These are phyloP conservation scores for Haplosporangium sp. DNA, from an alignment of 371 early-diverging fungal genomes.

Conservation along the genomic window DNA sequence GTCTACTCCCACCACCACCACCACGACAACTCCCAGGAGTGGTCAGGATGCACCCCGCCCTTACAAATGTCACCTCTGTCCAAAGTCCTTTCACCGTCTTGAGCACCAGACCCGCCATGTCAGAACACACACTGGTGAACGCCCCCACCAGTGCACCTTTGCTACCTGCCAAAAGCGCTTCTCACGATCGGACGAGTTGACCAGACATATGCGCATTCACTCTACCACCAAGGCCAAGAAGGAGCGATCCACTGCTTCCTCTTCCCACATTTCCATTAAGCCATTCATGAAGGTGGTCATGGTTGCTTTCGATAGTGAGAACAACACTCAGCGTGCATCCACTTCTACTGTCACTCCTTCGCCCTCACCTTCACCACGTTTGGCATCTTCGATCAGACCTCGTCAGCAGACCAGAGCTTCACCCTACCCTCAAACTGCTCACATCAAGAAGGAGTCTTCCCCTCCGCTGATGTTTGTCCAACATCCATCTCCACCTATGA, in stretches of 20 bases:
- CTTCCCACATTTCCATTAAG: slow-evolving; percentile 54
- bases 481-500: slow-evolving; percentile 32
- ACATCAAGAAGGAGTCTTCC: slow-evolving; percentile 21
- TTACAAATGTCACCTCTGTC: slow-evolving; percentile 73
- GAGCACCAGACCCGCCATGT: slow-evolving; percentile 91
- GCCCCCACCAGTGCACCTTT: slow-evolving; percentile 85
- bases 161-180: slow-evolving; percentile 88
- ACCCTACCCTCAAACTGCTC: slow-evolving; percentile 34
- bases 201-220: slow-evolving; percentile 85
- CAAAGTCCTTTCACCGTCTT: slow-evolving; percentile 74
- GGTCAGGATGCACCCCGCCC: slow-evolving; percentile 68
- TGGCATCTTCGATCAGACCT: slow-evolving; percentile 29
- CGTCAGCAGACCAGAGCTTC: slow-evolving; percentile 35
- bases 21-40: slow-evolving; percentile 28
- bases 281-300: slow-evolving; percentile 57
- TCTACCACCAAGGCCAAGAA: slow-evolving; percentile 58
- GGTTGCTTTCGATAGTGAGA: slow-evolving; percentile 49
- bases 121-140: slow-evolving; percentile 93
- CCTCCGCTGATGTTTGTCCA: slow-evolving; percentile 24
- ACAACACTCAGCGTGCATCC: slow-evolving; percentile 20
- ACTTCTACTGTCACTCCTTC: slow-evolving; percentile 23
- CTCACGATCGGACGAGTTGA: slow-evolving; percentile 91
- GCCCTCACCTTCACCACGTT: slow-evolving; percentile 50
- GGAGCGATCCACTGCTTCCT: slow-evolving; percentile 45
- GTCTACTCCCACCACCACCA: slow-evolving; percentile 6